Evolutionary conservation across 768 basidiomycete species (phyloP).

Genomic region (Leccinum sublutescens): DNA sequence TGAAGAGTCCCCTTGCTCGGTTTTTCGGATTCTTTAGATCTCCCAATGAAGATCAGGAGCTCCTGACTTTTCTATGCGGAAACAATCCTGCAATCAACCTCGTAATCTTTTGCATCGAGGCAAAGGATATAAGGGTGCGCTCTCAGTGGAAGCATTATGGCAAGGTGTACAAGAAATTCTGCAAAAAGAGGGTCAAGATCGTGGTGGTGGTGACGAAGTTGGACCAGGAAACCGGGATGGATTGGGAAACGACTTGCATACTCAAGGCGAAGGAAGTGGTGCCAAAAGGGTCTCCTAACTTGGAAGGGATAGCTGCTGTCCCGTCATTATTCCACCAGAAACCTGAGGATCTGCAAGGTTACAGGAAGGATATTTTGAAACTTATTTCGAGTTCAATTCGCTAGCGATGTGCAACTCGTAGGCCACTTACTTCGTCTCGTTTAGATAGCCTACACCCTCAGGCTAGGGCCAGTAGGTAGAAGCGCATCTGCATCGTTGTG

Average conservation of each 20-base stretch:
- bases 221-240: not conserved
- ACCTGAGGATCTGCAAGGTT: no score
- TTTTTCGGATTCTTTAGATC: constrained; percentile 7
- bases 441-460: not conserved
- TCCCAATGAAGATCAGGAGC: constrained; percentile 11
- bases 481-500: not conserved
- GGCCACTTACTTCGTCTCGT: not conserved
- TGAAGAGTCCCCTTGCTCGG: not conserved
- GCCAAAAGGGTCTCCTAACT: constrained; percentile 1
- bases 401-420: not conserved
- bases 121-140: constrained; percentile 2
- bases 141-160: constrained; percentile 13
- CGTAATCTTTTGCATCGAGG: constrained; percentile 13
- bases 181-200: constrained; percentile 8
- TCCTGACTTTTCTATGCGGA: constrained; percentile 12
- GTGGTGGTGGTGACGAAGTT: constrained; percentile 17
- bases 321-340: not conserved
- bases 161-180: constrained; percentile 14
- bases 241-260: constrained; percentile 3
- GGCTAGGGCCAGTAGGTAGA: not conserved
- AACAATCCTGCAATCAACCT: constrained; percentile 9
- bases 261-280: not conserved
- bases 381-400: constrained; percentile 2
- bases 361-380: no score
- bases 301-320: constrained; percentile 6